Base-by-base conservation (phyloP, 139 green algal genomes). In the Tetraselmis chui region DNA sequence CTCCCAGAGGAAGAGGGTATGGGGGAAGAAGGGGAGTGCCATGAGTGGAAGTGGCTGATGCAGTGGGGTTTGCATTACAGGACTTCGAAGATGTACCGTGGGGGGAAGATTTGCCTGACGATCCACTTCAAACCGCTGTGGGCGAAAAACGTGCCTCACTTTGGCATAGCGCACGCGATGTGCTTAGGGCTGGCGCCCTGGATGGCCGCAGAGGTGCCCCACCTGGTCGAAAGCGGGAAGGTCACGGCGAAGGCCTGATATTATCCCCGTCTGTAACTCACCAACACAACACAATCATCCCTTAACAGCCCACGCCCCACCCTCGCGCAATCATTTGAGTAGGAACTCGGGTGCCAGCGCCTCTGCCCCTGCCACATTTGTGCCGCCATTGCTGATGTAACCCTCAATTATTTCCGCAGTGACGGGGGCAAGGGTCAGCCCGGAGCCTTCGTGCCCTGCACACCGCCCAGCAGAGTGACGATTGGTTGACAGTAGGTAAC, bases 121-220 rank as follows among this genome's bases (percentile, higher is more conserved):
- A 95, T 98, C 2, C 96, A 99, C 86, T 99, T 99, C 92, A 98
- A 98, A 85, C 96, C 96, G 28, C 86, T 98, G 1, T 98, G 95
- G 94, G 90, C 92, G 1, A 96, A 95, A 81, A 97, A 98, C 91
- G 90, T 87, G 91, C 96, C 96, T 0, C 93, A 95, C 80, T 99
- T 99, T 90, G 96, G 96, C 22, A 87, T 99, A 32, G 96, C 94
- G 2, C 96, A 99, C 82, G 96, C 96, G 29, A 84, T 99, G 75
- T 98, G 95, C 82, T 85, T 99, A 76, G 96, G 96, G 0, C 87
- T 99, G 76, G 96, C 91, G 1, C 96, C 96, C 2, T 99, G 96
- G 96, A 80, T 99, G 81, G 96, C 96, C 32, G 96, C 96, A 0
- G 96, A 99, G 87, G 86, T 99, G 23, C 96, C 96, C 0, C 93